A percentile compares a stretch with the other conserved stretches of the same genome.
Evolutionary conservation across 2,329 filamentous ascomycete genomes (phyloP).

Genomic region (Dryadomyces quercivorus): DNA sequence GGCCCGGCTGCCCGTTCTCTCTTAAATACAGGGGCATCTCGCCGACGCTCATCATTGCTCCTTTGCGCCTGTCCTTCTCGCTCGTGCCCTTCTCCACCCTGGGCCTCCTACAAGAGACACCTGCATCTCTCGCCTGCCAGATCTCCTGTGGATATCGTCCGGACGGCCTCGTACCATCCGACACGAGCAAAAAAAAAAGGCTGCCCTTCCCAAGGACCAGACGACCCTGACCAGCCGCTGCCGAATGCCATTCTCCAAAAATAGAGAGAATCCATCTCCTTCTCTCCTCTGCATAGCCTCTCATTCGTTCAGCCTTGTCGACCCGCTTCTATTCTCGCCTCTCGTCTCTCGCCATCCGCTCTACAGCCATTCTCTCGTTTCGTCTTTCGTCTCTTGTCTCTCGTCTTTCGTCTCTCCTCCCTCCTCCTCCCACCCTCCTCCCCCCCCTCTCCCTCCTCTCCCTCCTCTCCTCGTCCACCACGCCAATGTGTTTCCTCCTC

Average conservation of each 20-base stretch:
- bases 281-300: background rate
- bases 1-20: background rate
- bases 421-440: background rate
- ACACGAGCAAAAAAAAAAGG: background rate
- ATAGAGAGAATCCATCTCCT: too few species aligned
- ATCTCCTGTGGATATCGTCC: background rate
- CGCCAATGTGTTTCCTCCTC: conserved; percentile 22
- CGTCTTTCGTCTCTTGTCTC: background rate
- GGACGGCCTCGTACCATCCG: background rate
- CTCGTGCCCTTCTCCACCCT: background rate
- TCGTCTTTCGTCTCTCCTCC: background rate
- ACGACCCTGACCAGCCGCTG: too few species aligned
- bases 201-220: too few species aligned
- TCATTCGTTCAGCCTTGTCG: background rate
- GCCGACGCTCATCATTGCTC: background rate
- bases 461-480: conserved; percentile 7
- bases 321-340: background rate
- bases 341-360: background rate
- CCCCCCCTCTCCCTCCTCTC: background rate
- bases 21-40: background rate
- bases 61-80: background rate
- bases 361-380: background rate
- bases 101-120: background rate
- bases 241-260: too few species aligned
- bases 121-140: background rate